Evolutionary conservation across 208 protist species (phyloP).

Genomic region (Trypanosoma congolense): DNA sequence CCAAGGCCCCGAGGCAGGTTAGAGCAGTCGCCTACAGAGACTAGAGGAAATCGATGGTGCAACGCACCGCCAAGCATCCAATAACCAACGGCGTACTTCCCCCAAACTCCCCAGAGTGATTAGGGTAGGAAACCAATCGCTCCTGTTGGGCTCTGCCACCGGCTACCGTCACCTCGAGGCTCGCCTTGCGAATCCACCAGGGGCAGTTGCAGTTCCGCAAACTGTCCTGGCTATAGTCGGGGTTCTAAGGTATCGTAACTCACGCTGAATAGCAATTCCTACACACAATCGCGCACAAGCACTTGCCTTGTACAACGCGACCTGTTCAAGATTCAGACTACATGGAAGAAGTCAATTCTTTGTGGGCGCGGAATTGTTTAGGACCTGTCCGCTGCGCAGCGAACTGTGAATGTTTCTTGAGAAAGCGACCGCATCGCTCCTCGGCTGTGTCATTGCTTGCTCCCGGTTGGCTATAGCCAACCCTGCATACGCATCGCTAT

Average conservation of each 20-base stretch:
- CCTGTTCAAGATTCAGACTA: background rate
- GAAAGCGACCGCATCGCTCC: conserved; percentile 3
- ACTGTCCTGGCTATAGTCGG: conserved; percentile 31
- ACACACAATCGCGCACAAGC: conserved; percentile 43
- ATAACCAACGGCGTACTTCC: conserved; percentile 35
- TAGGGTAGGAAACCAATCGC: conserved; percentile 46
- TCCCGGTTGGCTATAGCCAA: conserved; percentile 72
- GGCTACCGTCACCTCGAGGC: conserved; percentile 60
- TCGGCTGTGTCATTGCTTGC: conserved; percentile 27
- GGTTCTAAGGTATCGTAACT: conserved; percentile 24
- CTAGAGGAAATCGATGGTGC: conserved; percentile 45
- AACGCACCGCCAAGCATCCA: conserved; percentile 61
- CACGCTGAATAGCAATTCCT: conserved; percentile 48
- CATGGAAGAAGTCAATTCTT: background rate
- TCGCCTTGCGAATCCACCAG: conserved; percentile 19
- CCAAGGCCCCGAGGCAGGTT: conserved; percentile 52
- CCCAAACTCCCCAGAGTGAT: conserved; percentile 47
- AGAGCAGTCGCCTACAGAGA: conserved; percentile 49
- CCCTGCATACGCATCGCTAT: conserved; percentile 75
- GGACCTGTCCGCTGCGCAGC: conserved; percentile 57
- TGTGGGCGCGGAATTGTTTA: conserved; percentile 10
- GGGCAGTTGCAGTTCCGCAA: conserved; percentile 61
- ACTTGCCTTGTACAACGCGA: conserved; percentile 18
- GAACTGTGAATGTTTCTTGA: conserved; percentile 39
- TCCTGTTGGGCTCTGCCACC: conserved; percentile 38